Evolutionary conservation across 352 stramenopile species (phyloP), one percentile per base, ranked within the genome.

Genomic region (Phytophthora pseudosyringae): DNA sequence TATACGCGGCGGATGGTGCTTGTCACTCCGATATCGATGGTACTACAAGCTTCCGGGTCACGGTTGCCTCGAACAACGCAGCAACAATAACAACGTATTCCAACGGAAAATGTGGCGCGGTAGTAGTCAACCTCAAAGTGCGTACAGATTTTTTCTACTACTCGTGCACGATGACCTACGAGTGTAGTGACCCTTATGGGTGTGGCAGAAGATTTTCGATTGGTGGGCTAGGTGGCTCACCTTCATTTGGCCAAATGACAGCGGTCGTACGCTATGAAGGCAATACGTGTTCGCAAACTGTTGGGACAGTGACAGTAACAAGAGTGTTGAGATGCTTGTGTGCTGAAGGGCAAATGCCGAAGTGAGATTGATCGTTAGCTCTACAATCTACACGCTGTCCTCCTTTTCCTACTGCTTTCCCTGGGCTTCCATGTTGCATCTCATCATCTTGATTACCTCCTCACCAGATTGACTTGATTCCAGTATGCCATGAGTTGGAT

Each of bases 31-130:
- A 48, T 31, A 12, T 7, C 25, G 43, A 55, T 40, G 55, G 35
- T 12, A 63, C 55, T 21, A 21, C 21, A 16, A 63, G 55, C n/a
- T 63, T 63, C n/a, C 26, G 33, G 32, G 55, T 9, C 7, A 63
- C 25, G 4, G 2, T 63, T 3, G 4, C 5, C 21, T 31, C 55
- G 1, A 25, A 40, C n/a, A 25, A 13, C 1, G 33, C 44, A 36
- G 55, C 35, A 33, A 41, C 45, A 9, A 56, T 64, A 6, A 43
- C 21, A 26, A 49, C 25, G 9, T 64, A 50, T 40, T 12, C 11
- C 3, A 44, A 64, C 29, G 11, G 15, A 16, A 32, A 4, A 1
- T 64, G 55, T 15, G 31, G 31, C 5, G 43, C 6, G 1, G 18
- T 47, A 3, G 15, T 18, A 32, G 36, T 13, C 13, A 55, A 43